Conservation (phyloP, 805 yeast genomes). For the Blastobotrys terrestris region DNA sequence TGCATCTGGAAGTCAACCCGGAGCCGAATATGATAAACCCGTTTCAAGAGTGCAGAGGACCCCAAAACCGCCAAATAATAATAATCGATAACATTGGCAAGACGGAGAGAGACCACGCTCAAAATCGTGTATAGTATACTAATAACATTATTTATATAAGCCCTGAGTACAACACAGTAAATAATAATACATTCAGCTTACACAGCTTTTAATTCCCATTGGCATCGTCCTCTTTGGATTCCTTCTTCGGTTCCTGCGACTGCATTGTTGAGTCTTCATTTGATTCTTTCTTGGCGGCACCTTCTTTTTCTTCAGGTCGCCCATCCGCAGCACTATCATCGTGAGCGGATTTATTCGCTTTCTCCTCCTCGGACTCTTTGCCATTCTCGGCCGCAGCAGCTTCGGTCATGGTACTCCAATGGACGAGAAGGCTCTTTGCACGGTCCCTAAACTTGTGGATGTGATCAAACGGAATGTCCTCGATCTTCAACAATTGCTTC, state of each 20-base stretch:
- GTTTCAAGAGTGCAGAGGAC: no score
- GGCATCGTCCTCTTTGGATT: not conserved
- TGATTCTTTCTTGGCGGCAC: no score
- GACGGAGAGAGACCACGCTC: no score
- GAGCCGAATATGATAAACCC: no score
- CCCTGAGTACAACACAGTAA: not conserved
- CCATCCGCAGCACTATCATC: no score
- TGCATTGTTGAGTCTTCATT: not conserved
- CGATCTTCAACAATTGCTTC: conserved; percentile 26
- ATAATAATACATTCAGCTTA: not conserved
- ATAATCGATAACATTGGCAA: no score
- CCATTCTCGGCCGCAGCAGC: not conserved
- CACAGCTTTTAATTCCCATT: not conserved
- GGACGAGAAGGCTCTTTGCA: conserved; percentile 20
- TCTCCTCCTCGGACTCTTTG: conserved; percentile 4
- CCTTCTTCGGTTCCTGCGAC: not conserved
- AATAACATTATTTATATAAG: not conserved
- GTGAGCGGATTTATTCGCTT: no score
- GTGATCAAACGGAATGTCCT: conserved; percentile 27
- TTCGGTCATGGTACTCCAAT: conserved; percentile 17
- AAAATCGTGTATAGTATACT: no score
- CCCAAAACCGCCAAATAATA: no score
- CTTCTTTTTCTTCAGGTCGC: no score
- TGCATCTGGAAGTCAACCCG: no score
- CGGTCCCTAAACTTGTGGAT: conserved; percentile 26